phyloP scores from a whole-genome alignment of 805 yeast genomes.

The Yamadazyma sp. region DNA sequence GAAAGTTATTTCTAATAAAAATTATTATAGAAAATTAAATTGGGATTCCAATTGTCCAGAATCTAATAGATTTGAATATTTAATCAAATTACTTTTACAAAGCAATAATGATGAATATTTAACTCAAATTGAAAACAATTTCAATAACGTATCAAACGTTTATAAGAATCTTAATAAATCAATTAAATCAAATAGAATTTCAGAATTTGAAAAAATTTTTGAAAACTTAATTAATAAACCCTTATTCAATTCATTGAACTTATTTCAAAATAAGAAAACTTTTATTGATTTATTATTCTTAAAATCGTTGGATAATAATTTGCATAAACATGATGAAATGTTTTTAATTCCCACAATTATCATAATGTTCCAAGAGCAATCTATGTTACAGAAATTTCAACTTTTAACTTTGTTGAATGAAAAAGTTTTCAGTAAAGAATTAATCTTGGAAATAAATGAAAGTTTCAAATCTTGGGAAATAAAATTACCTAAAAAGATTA shows the following conservation, averaged over 20 bases:
- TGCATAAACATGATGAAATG: slow-evolving; percentile 37
- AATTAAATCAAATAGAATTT: slow-evolving; percentile 27
- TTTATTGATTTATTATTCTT: slow-evolving; percentile 33
- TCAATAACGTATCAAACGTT: slow-evolving; percentile 18
- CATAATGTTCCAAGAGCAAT: slow-evolving; percentile 24
- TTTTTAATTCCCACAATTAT: slow-evolving; percentile 38
- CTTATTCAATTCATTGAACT: slow-evolving; percentile 20
- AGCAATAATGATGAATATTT: slow-evolving; percentile 14
- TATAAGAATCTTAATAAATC: slow-evolving; percentile 24
- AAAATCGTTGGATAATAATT: slow-evolving; percentile 35
- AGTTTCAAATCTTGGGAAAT: slow-evolving; percentile 27
- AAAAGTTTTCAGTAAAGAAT: slow-evolving; percentile 27
- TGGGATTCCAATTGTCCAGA: slow-evolving; percentile 38
- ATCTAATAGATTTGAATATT: slow-evolving; percentile 24
- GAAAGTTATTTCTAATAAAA: slow-evolving; percentile 26
- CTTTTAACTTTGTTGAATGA: slow-evolving; percentile 32
- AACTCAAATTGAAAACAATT: slow-evolving; percentile 17
- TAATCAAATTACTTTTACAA: slow-evolving; percentile 20
- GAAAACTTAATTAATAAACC: slow-evolving; percentile 26
- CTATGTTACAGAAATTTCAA: slow-evolving; percentile 24
- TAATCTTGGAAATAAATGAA: slow-evolving; percentile 23
- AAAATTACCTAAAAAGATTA: slow-evolving; percentile 18
- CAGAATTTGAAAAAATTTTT: slow-evolving; percentile 30
- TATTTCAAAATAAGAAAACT: slow-evolving; percentile 18
- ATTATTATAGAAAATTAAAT: slow-evolving; percentile 26